Evolutionary conservation across 2,329 filamentous ascomycete species (phyloP), one percentile per base, ranked within the genome.

Genomic region (Podosphaera fusca): DNA sequence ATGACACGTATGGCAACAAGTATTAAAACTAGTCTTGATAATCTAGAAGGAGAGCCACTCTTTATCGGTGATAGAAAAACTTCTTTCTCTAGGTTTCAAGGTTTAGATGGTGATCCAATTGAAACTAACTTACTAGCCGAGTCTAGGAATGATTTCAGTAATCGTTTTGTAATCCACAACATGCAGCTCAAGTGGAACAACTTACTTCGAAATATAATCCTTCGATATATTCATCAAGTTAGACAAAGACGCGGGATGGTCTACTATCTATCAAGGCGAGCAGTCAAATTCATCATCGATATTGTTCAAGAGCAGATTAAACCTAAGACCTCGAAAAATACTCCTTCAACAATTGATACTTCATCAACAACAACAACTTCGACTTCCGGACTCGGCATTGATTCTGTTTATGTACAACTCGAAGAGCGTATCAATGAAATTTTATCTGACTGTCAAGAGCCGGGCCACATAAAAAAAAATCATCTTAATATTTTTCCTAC

Each of bases 131-230:
- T 83, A 0, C 78, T 82, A 2, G 79, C 85, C 14, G 88, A 95
- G 62, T 90, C 90, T 62, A 82, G 86, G 54, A 95, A 85, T 68
- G 89, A 96, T 67, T 98, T 95, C 74, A 92, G 94, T 68, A 98
- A 98, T 66, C 85, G 92, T 1, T 98, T 98, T 72, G 90, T 96
- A 63, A 85, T 98, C 56, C 92, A 98, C 73, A 98, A 98, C 64
- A 79, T 94, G 67, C 92, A 98, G 66, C 73, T 98, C 58, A 98
- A 98, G 69, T 98, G 92, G 92, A 96, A 95, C 72, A 98, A 98
- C 64, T 80, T 89, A 9, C 72, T 98, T 42, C 81, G 92, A 59
- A 96, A 98, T 66, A 95, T 95, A 64, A 92, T 98, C 55, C 77
- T 98, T 46, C 86, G 92, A 31, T 98, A 98, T 68, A 94, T 92